Evolutionary conservation across 78 protist species (phyloP).

Genomic region (Protostelium mycophagum): DNA sequence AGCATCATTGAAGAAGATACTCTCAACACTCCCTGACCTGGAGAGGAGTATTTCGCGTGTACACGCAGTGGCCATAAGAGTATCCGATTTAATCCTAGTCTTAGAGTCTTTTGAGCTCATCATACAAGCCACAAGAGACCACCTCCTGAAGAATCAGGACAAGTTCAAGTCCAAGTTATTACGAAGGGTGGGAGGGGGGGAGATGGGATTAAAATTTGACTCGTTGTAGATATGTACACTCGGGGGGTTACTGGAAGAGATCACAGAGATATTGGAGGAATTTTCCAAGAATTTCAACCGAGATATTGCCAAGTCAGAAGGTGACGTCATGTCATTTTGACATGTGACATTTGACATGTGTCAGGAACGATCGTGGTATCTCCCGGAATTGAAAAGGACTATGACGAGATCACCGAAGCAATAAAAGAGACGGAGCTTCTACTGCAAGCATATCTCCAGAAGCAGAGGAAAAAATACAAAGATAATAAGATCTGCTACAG

Average conservation of each 20-base stretch:
- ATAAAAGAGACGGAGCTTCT: background rate
- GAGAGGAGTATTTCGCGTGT: conserved; percentile 52
- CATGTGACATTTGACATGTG: too few relatives aligned
- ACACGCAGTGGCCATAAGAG: conserved; percentile 15
- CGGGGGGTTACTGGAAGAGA: background rate
- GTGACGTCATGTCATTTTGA: background rate
- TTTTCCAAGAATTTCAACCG: background rate
- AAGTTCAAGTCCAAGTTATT: background rate
- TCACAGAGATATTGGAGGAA: background rate
- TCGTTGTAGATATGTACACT: background rate
- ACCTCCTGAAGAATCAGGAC: background rate
- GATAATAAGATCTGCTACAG: background rate
- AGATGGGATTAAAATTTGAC: background rate
- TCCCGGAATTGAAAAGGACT: background rate
- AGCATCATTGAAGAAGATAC: background rate
- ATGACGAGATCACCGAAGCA: background rate
- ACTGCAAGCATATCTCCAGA: background rate
- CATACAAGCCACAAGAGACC: background rate
- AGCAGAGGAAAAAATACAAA: background rate
- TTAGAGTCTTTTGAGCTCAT: conserved; percentile 25
- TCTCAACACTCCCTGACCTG: conserved; percentile 36
- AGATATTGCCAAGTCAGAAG: background rate
- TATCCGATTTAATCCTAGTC: conserved; percentile 24
- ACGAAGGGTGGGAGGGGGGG: background rate
- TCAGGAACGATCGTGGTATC: background rate